Percentiles rank a stretch among this genome's conserved stretches.
Evolutionary conservation across 495 filamentous ascomycete species (phyloP).

Genomic region (Aspergillus haitiensis): DNA sequence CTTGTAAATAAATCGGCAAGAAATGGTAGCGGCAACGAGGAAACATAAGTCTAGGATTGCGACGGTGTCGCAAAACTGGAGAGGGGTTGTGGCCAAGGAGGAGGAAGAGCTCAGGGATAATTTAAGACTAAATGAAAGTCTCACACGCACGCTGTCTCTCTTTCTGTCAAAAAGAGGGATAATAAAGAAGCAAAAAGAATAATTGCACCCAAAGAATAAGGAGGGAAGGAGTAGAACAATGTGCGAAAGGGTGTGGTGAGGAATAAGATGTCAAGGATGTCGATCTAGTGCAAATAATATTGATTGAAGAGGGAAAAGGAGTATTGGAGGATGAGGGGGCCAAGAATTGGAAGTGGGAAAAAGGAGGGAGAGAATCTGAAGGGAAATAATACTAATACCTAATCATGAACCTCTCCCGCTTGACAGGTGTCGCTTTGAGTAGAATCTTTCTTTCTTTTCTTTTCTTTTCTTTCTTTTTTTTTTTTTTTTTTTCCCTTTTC

Average conservation of each 20-base stretch:
- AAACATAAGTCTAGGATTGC: slow-evolving; percentile 28
- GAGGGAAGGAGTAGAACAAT: slow-evolving; percentile 12
- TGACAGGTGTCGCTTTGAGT: slow-evolving; percentile 5
- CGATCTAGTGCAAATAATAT: slow-evolving; percentile 2
- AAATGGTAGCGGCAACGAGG: slow-evolving; percentile 12
- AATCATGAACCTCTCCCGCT: neutral
- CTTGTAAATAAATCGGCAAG: slow-evolving; percentile 15
- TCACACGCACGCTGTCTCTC: no score
- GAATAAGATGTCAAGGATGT: slow-evolving; percentile 8
- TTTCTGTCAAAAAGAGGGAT: neutral
- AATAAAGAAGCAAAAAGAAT: slow-evolving; percentile 6
- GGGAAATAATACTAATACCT: neutral
- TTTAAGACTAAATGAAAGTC: slow-evolving; percentile 2
- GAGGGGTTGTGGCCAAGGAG: slow-evolving; percentile 13
- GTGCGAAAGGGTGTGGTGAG: slow-evolving; percentile 15
- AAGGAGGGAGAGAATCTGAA: slow-evolving; percentile 22
- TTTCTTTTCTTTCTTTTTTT: slow-evolving; percentile 13
- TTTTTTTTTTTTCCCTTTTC: neutral
- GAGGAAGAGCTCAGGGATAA: slow-evolving; percentile 5
- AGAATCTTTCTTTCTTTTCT: slow-evolving; percentile 12
- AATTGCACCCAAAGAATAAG: slow-evolving; percentile 4
- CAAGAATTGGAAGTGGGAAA: neutral
- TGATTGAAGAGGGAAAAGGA: slow-evolving; percentile 10
- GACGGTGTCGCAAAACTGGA: slow-evolving; percentile 24
- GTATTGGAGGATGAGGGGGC: slow-evolving; percentile 5